A percentile compares a stretch with the other conserved stretches of the same genome.
Conservation (phyloP, 1,139 yeast species). For the Protomyces arabidopsidicola region DNA sequence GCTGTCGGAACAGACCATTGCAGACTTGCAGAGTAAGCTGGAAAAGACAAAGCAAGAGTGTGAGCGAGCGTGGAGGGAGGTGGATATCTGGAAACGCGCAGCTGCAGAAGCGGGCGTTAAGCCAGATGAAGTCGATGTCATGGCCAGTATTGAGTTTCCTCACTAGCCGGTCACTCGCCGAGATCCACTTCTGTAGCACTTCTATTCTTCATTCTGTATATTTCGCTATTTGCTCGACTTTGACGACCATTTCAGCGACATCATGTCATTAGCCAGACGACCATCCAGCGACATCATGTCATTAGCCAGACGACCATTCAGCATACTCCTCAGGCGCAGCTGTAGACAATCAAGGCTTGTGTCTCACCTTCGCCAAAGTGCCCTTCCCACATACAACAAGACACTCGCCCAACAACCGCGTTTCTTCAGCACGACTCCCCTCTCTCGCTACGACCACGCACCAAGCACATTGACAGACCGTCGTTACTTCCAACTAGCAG, state of each 20-base stretch:
- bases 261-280: neutral
- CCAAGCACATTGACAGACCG: constrained; percentile 19
- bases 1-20: neutral
- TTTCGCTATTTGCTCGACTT: neutral
- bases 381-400: no score
- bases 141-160: neutral
- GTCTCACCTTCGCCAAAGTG: no score
- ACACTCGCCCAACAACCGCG: neutral
- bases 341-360: no score
- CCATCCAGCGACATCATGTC: neutral
- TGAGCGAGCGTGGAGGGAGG: neutral
- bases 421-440: neutral
- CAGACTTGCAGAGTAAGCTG: neutral
- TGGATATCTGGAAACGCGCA: neutral
- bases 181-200: no score
- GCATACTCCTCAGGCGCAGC: no score
- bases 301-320: neutral
- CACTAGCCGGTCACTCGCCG: neutral
- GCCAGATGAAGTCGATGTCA: neutral
- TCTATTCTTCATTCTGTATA: neutral
- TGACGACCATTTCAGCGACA: neutral
- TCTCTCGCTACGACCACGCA: constrained; percentile 1
- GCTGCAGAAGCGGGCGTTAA: neutral
- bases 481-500: constrained; percentile 20
- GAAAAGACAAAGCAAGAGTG: neutral